Conservation (phyloP, 2,329 filamentous ascomycete species). For the Aspergillus terreus region DNA sequence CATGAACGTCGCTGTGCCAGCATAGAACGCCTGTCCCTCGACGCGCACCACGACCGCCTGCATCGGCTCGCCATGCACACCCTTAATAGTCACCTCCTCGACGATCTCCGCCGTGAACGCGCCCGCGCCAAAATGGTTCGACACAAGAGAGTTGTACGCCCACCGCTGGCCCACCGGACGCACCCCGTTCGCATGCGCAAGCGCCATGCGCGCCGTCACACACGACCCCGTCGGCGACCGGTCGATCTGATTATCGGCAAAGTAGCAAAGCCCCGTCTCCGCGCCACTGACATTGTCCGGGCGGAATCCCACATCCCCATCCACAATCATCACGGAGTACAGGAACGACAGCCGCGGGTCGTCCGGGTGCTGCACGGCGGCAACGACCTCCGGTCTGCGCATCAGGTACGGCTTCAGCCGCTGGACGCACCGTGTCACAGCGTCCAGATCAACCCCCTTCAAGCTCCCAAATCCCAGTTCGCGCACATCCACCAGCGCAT, state of each 20-base stretch:
- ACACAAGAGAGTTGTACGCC: conserved; percentile 37
- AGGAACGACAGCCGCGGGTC: conserved; percentile 33
- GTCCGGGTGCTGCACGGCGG: conserved; percentile 26
- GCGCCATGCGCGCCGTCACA: conserved; percentile 35
- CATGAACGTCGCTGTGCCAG: conserved; percentile 25
- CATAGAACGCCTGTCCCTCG: conserved; percentile 33
- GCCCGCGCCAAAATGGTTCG: conserved; percentile 22
- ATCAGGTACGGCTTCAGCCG: conserved; percentile 15
- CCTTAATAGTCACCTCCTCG: conserved; percentile 3
- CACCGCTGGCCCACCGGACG: conserved; percentile 21
- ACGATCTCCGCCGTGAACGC: conserved; percentile 24
- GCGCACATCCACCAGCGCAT: conserved; percentile 33
- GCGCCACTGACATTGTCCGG: conserved; percentile 19
- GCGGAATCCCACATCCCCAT: conserved; percentile 18
- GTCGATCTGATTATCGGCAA: conserved; percentile 48
- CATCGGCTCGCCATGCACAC: neutral
- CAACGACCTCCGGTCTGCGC: conserved; percentile 16
- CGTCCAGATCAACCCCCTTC: conserved; percentile 26
- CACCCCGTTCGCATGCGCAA: conserved; percentile 30
- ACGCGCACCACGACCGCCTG: conserved; percentile 24
- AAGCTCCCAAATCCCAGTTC: conserved; percentile 40
- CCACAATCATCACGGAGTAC: conserved; percentile 42
- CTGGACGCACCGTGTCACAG: conserved; percentile 23
- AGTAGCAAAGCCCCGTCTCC: conserved; percentile 45
- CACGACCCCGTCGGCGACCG: conserved; percentile 39